Evolutionary conservation across 2,329 filamentous ascomycete species (phyloP).

Genomic region (Diplodia scrobiculata): DNA sequence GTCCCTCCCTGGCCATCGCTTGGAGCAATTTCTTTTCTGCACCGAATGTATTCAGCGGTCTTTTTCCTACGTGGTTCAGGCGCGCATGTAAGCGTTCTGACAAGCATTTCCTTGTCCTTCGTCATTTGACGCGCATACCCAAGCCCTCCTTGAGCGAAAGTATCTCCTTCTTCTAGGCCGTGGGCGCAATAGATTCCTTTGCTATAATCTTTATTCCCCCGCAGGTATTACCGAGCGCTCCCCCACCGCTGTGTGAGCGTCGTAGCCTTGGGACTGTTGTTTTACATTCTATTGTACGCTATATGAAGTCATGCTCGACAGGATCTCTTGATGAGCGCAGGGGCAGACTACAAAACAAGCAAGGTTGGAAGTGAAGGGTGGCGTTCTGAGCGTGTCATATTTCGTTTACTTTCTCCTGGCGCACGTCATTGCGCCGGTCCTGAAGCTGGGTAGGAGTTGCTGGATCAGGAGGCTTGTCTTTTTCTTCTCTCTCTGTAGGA

Average conservation of each 20-base stretch:
- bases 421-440: conserved; percentile 7
- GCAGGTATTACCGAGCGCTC: not conserved
- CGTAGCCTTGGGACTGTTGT: not conserved
- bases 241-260: not conserved
- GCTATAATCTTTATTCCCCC: not conserved
- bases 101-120: conserved; percentile 2
- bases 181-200: conserved; percentile 12
- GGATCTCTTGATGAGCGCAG: not conserved
- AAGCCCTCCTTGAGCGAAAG: conserved; percentile 21
- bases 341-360: conserved; percentile 3
- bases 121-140: conserved; percentile 24
- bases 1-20: not conserved
- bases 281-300: conserved; percentile 18
- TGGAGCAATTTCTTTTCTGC: not conserved
- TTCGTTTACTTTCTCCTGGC: not conserved
- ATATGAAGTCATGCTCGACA: conserved; percentile 16
- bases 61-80: not conserved
- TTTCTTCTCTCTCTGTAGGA: conserved; percentile 10
- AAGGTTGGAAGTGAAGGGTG: conserved; percentile 3
- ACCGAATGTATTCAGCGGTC: not conserved
- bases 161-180: not conserved
- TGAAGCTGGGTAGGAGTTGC: not conserved
- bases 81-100: conserved; percentile 10
- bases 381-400: not conserved
- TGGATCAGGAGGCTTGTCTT: conserved; percentile 22